Evolutionary conservation across 1,139 yeast species (phyloP), one percentile per base, ranked within the genome.

Genomic region (Kodamaea derodonti): DNA sequence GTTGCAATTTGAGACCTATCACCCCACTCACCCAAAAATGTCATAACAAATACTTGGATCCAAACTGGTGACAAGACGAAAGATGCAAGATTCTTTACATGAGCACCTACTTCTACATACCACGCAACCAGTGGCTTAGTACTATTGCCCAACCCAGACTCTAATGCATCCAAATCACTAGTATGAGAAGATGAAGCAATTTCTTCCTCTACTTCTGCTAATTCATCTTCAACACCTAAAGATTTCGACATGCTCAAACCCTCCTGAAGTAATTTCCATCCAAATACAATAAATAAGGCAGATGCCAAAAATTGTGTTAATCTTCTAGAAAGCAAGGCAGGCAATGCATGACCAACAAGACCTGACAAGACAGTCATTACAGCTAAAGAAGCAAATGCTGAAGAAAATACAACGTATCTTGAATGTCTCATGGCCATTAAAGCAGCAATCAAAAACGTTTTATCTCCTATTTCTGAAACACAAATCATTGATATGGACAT

Each of bases 11-110:
- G 99, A 11, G 97, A 88, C 52, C 98, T 80, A 60, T 92, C 99
- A 33, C 99, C 99, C 95, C 97, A 88, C 65, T 92, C 99, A 39
- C 97, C 98, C 37, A 92, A 68, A 58, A 94, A 94, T 2, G 96
- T 87, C 97, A 94, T 90, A 35, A 82, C 80, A 56, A 92, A 92
- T 4, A 92, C 94, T 64, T 92, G 97, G 47, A 90, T 84, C 90
- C 95, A 92, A 12, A 81, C 66, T 2, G 98, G 98, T 4, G 95
- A 84, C 35, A 92, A 67, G 12, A 88, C 64, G 40, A 80, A 75
- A 3, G 78, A 62, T 3, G 81, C 78, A 41, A 83, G 66, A 46
- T 78, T 72, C 29, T 63, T 59, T 25, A 80, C 30, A 39, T 65
- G 68, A 30, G 47, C 47, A n/a, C 56, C 59, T 13, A 51, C 7